Conservation (phyloP, 2,329 filamentous ascomycete genomes). For the Anthostomella pinea region DNA sequence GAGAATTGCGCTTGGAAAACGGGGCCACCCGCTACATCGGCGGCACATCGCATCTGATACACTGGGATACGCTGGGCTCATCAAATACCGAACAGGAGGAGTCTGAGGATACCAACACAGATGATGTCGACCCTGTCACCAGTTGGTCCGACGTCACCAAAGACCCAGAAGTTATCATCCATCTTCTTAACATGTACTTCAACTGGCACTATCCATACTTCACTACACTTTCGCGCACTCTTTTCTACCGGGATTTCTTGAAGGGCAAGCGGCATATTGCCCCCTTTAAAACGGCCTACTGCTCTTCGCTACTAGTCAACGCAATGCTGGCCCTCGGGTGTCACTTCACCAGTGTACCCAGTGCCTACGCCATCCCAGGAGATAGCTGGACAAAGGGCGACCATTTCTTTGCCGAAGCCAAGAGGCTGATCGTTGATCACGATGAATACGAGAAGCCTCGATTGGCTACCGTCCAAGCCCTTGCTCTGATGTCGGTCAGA, state of each 20-base stretch:
- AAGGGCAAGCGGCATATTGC: slow-evolving; percentile 59
- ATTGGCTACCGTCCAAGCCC: slow-evolving; percentile 85
- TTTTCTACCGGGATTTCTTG: slow-evolving; percentile 85
- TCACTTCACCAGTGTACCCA: slow-evolving; percentile 79
- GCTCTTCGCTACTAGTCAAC: slow-evolving; percentile 87
- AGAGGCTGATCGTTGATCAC: slow-evolving; percentile 82
- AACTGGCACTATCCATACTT: slow-evolving; percentile 98
- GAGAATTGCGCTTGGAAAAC: slow-evolving; percentile 81
- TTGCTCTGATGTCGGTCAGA: slow-evolving; percentile 92
- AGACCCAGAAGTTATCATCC: slow-evolving; percentile 74
- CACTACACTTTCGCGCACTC: slow-evolving; percentile 78
- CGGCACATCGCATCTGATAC: slow-evolving; percentile 90
- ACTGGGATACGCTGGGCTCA: slow-evolving; percentile 56
- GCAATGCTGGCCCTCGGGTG: slow-evolving; percentile 90
- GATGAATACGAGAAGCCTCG: slow-evolving; percentile 90
- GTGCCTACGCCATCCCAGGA: slow-evolving; percentile 66
- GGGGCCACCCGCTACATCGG: slow-evolving; percentile 89
- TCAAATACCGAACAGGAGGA: slow-evolving; percentile 39
- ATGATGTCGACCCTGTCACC: slow-evolving; percentile 66
- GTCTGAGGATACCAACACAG: slow-evolving; percentile 46
- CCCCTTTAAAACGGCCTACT: slow-evolving; percentile 65
- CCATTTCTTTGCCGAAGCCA: slow-evolving; percentile 94
- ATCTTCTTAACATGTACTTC: slow-evolving; percentile 97
- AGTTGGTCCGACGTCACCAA: slow-evolving; percentile 87
- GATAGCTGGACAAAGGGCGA: slow-evolving; percentile 87